Percentiles rank a stretch among this genome's conserved stretches.
These are phyloP conservation scores for Xylaria castorea DNA, from an alignment of 495 filamentous ascomycete species.

Conservation along the genomic window DNA sequence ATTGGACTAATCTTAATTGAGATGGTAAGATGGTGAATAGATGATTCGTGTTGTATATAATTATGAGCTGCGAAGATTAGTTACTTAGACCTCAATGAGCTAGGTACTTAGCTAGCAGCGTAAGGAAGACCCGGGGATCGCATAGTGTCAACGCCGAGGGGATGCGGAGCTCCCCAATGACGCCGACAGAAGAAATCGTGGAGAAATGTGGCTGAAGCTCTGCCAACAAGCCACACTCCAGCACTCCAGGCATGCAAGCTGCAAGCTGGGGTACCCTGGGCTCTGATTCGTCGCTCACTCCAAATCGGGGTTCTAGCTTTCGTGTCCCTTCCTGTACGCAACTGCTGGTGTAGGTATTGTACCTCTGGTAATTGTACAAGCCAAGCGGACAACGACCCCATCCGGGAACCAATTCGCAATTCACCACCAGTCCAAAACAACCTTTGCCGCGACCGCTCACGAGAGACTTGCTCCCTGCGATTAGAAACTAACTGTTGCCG, in stretches of 20 bases:
- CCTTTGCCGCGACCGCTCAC: background rate
- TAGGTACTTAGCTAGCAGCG: too few relatives aligned
- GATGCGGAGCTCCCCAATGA: constrained; percentile 28
- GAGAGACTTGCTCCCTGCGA: constrained; percentile 1
- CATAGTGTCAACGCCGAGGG: constrained; percentile 11
- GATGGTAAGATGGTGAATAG: background rate
- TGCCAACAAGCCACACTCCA: constrained; percentile 29
- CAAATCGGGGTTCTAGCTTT: constrained; percentile 38
- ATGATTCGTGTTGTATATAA: background rate
- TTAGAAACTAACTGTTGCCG: background rate
- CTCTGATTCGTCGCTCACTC: constrained; percentile 36
- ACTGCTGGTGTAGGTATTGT: background rate
- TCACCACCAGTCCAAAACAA: background rate
- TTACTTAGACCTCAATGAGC: constrained; percentile 1
- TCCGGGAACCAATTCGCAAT: constrained; percentile 25
- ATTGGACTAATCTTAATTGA: background rate
- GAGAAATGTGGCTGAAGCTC: constrained; percentile 39
- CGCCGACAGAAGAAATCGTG: constrained; percentile 21
- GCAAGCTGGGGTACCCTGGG: background rate
- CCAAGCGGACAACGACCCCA: constrained; percentile 23
- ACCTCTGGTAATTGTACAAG: background rate
- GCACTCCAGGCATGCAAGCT: background rate
- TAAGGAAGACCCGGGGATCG: constrained; percentile 16
- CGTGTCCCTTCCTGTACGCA: constrained; percentile 37
- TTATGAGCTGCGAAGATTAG: background rate